phyloP scores from a whole-genome alignment of 1,139 yeast genomes.

The Pneumocystis wakefieldiae region DNA sequence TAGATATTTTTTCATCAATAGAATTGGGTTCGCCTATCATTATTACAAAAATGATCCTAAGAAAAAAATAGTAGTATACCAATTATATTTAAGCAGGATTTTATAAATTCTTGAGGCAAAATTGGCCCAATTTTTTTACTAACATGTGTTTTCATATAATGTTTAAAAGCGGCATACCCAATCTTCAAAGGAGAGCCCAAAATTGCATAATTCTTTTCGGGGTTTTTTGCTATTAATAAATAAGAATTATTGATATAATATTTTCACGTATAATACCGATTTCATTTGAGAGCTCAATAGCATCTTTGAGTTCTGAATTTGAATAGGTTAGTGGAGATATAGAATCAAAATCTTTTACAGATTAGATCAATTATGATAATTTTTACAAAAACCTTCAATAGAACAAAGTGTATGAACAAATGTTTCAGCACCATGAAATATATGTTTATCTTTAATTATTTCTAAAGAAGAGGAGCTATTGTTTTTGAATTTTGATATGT shows the following conservation, averaged over 20 bases:
- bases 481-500: neutral
- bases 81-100: neutral
- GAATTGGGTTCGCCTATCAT: neutral
- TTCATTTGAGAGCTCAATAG: constrained; percentile 5
- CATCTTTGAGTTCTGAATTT: neutral
- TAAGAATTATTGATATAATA: neutral
- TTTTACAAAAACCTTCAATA: constrained; percentile 2
- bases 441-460: neutral
- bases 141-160: constrained; percentile 1
- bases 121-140: constrained; percentile 2
- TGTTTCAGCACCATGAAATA: neutral
- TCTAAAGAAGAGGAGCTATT: neutral
- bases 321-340: constrained; percentile 1
- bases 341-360: constrained; percentile 2
- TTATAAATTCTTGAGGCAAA: neutral
- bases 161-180: constrained; percentile 5
- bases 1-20: neutral
- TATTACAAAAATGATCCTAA: neutral
- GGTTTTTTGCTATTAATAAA: constrained; percentile 5
- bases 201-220: constrained; percentile 7
- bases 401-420: constrained; percentile 4
- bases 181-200: constrained; percentile 10
- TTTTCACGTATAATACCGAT: constrained; percentile 1
- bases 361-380: neutral
- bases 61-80: neutral